Evolutionary conservation across 176 grass and related monocot species (phyloP), one percentile per base, ranked within the genome.

Genomic region (Saccharum officinarum): DNA sequence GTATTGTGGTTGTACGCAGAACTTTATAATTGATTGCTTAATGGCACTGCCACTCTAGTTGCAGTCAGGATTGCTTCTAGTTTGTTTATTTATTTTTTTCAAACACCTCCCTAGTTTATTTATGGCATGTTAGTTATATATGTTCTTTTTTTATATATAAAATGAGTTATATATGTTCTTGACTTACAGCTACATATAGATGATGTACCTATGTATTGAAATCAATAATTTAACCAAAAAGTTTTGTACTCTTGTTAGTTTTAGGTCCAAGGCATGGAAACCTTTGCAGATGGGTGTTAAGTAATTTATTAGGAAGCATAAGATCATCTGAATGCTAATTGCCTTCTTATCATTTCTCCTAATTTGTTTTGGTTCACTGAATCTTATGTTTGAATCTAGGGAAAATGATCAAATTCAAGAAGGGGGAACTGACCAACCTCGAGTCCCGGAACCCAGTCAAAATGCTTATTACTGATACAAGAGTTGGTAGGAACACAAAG

Each of bases 381-480:
- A 44, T 86, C 5, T 73, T 37, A 28, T 64, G 10, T 49, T 60
- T 78, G 36, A 86, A 71, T 90, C 42, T 82, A 98, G 91, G 93
- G 13, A 93, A 83, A 64, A 93, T 98, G 96, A 98, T 98, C 65
- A 95, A 92, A 79, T 98, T 98, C 77, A 98, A 91, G 44, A 90
- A 85, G 66, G 94, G 89, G 20, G 91, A 90, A 39, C 67, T 93
- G 63, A 87, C 73, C 23, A 91, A 83, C 71, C 77, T 98, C 17
- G 85, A 76, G 69, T 92, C 89, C 39, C 76, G 26, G 65, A 90
- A 91, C 22, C 79, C 93, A 16, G 61, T 98, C 59, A 94, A 89
- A 91, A 98, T 98, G 96, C 87, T 98, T 14, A 93, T 95, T 17
- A 94, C 93, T 14, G 89, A 95, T 71, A 98, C 96, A 69, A 98